A percentile compares a stretch with the other conserved stretches of the same genome.
Evolutionary conservation across 495 filamentous ascomycete genomes (phyloP).

Genomic region (Xylaria venustula): DNA sequence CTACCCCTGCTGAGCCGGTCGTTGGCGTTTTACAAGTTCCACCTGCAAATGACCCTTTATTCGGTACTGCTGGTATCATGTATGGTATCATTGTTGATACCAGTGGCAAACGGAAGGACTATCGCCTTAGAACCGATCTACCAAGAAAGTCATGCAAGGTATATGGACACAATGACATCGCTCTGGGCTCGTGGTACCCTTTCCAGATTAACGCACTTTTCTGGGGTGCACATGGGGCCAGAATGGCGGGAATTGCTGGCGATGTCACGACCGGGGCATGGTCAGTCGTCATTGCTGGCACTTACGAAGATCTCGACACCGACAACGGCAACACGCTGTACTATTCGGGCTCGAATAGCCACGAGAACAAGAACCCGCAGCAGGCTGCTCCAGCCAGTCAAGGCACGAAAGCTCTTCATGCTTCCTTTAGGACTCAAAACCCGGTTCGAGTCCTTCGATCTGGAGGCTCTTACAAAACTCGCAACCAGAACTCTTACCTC

Average conservation of each 20-base stretch:
- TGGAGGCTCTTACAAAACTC: neutral
- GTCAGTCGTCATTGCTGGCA: conserved; percentile 42
- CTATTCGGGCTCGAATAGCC: conserved; percentile 47
- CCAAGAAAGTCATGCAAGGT: conserved; percentile 25
- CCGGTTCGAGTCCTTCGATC: conserved; percentile 51
- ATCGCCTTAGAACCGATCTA: conserved; percentile 29
- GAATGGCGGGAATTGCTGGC: conserved; percentile 48
- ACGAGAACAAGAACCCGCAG: conserved; percentile 23
- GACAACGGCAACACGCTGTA: conserved; percentile 44
- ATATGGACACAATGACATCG: conserved; percentile 46
- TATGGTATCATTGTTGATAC: conserved; percentile 31
- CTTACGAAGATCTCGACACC: conserved; percentile 42
- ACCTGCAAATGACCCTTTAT: conserved; percentile 27
- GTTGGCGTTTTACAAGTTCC: conserved; percentile 17
- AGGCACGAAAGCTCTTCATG: conserved; percentile 37
- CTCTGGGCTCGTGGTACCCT: conserved; percentile 52
- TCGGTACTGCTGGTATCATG: conserved; percentile 38
- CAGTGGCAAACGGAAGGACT: conserved; percentile 13
- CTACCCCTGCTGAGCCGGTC: neutral
- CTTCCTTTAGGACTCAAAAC: conserved; percentile 18
- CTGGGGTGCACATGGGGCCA: conserved; percentile 50
- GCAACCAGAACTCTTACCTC: conserved; percentile 18
- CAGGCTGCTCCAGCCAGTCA: conserved; percentile 18
- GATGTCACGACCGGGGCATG: conserved; percentile 35
- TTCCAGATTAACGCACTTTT: conserved; percentile 44